Percentiles rank a stretch among this genome's conserved stretches.
Evolutionary conservation across 139 green algal species (phyloP).

Genomic region (Eudorina sp.): DNA sequence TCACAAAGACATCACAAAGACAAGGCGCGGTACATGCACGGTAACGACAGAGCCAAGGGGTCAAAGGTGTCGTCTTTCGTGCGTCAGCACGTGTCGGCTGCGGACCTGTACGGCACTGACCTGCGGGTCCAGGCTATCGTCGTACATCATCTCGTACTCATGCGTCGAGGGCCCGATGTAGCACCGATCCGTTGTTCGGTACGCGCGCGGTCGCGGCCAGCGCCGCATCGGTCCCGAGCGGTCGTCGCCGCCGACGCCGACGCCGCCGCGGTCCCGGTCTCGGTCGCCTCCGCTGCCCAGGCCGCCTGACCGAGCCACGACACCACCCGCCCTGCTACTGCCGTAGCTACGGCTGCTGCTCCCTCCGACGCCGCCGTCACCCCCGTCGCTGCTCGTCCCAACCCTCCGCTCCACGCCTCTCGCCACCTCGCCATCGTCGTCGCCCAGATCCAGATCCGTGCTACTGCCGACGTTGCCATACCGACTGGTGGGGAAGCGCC

Average conservation of each 20-base stretch:
- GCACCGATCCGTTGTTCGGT: constrained; percentile 1
- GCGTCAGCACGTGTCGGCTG: too few species aligned
- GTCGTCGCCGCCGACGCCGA: neutral
- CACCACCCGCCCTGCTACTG: neutral
- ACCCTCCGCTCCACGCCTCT: too few species aligned
- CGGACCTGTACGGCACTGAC: too few species aligned
- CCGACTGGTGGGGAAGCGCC: too few species aligned
- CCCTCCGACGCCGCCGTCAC: neutral
- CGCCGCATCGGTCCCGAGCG: neutral
- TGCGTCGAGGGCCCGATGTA: constrained; percentile 31
- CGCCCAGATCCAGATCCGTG: too few species aligned
- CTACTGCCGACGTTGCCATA: too few species aligned
- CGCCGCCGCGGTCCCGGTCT: neutral
- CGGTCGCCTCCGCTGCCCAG: neutral
- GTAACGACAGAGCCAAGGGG: too few species aligned
- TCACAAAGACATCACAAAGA: too few species aligned
- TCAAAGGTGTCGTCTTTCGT: too few species aligned
- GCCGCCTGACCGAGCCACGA: neutral
- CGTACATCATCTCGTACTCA: constrained; percentile 57
- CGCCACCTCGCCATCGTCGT: too few species aligned
- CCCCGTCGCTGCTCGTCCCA: neutral
- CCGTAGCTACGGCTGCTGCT: neutral
- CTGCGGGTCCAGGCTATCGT: constrained; percentile 44
- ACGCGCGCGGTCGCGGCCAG: neutral
- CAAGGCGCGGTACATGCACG: too few species aligned